These are phyloP conservation scores for Microsporum ferrugineum DNA, from an alignment of 2,329 filamentous ascomycete genomes.

Conservation along the genomic window DNA sequence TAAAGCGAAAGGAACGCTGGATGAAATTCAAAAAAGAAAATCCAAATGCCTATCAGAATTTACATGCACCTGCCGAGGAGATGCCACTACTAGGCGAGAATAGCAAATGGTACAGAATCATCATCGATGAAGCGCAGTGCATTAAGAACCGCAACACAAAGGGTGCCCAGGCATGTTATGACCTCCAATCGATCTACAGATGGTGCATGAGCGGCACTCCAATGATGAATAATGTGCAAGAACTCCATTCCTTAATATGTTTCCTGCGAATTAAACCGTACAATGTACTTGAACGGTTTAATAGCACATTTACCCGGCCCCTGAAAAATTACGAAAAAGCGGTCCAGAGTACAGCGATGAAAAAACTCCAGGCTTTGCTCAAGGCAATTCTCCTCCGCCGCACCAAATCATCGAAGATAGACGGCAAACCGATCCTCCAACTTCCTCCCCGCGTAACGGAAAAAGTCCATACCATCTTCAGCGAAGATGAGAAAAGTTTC, in stretches of 20 bases:
- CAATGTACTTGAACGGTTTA: constrained; percentile 52
- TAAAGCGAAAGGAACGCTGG: constrained; percentile 48
- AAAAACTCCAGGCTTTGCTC: constrained; percentile 59
- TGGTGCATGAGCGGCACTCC: constrained; percentile 73
- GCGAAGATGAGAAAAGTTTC: constrained; percentile 51
- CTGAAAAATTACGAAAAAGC: constrained; percentile 33
- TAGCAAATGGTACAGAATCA: constrained; percentile 55
- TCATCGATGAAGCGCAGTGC: constrained; percentile 68
- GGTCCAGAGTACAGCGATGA: constrained; percentile 47
- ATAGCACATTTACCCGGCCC: constrained; percentile 43
- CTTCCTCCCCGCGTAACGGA: constrained; percentile 56
- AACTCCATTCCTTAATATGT: constrained; percentile 64
- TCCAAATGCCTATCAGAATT: constrained; percentile 26
- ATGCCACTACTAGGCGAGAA: constrained; percentile 51
- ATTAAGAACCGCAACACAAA: constrained; percentile 65
- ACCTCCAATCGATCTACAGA: constrained; percentile 50
- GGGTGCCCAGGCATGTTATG: constrained; percentile 48
- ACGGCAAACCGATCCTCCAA: constrained; percentile 64
- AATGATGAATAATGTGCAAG: constrained; percentile 76
- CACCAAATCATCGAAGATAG: constrained; percentile 65
- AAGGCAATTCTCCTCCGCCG: constrained; percentile 73
- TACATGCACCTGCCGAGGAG: constrained; percentile 25
- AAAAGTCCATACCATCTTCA: constrained; percentile 53
- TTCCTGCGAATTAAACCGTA: constrained; percentile 73
- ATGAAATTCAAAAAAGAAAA: constrained; percentile 40